Conservation (phyloP, 2,329 filamentous ascomycete genomes). For the Hypoxylon sp. region DNA sequence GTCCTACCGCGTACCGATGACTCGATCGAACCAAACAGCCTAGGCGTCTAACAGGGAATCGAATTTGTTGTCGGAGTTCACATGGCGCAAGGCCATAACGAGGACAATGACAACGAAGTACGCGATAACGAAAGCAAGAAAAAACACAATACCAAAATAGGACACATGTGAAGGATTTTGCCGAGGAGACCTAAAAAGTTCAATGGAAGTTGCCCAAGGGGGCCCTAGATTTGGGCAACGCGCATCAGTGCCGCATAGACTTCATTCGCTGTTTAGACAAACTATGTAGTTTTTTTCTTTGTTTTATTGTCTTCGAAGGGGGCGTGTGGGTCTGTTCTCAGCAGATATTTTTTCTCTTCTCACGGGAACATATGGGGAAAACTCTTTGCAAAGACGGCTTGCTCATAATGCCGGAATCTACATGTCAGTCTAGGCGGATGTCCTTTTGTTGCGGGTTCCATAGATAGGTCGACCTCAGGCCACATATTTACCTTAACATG, state of each 20-base stretch:
- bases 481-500: too few relatives aligned
- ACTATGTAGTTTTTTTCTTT: constrained; percentile 27
- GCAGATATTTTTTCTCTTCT: constrained; percentile 15
- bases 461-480: constrained; percentile 28
- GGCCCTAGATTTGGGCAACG: constrained; percentile 9
- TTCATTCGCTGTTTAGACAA: constrained; percentile 29
- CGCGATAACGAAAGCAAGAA: constrained; percentile 22
- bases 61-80: constrained; percentile 6
- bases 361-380: constrained; percentile 22
- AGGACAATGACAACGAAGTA: constrained; percentile 19
- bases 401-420: constrained; percentile 23
- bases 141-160: constrained; percentile 7
- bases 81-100: constrained; percentile 8
- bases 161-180: constrained; percentile 10
- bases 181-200: constrained; percentile 2
- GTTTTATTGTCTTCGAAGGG: constrained; percentile 8
- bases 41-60: constrained; percentile 3
- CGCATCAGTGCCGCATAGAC: constrained; percentile 25
- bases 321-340: too few relatives aligned
- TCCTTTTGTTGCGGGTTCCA: constrained; percentile 33
- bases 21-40: constrained; percentile 1
- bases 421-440: constrained; percentile 24
- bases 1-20: constrained; percentile 6
- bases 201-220: constrained; percentile 11
- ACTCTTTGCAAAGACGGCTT: constrained; percentile 27